These are phyloP conservation scores for Guyanaporus albipodus DNA, from an alignment of 768 basidiomycete species.

Conservation along the genomic window DNA sequence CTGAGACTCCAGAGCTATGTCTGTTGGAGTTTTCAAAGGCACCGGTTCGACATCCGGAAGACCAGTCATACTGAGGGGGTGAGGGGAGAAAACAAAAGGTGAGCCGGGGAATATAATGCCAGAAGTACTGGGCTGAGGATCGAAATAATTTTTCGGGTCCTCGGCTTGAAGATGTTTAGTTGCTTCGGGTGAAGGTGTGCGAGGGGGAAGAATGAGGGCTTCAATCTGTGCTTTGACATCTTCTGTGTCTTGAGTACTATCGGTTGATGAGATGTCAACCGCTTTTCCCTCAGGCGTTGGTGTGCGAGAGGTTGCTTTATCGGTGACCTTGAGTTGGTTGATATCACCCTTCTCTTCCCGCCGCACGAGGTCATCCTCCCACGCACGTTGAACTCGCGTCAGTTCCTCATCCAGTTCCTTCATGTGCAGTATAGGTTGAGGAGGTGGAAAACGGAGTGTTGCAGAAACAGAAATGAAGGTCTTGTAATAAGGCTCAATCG, in stretches of 20 bases:
- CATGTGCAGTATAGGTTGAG: constrained; percentile 84
- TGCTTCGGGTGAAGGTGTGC: constrained; percentile 38
- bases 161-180: constrained; percentile 26
- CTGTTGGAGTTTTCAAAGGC: constrained; percentile 55
- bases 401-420: constrained; percentile 81
- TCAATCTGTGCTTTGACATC: constrained; percentile 71
- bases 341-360: constrained; percentile 59
- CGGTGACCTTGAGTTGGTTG: constrained; percentile 11
- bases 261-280: constrained; percentile 2
- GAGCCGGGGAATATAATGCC: constrained; percentile 29
- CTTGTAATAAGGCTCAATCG: constrained; percentile 76
- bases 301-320: constrained; percentile 22
- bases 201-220: constrained; percentile 37
- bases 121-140: constrained; percentile 31
- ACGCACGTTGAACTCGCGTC: constrained; percentile 61
- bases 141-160: constrained; percentile 42
- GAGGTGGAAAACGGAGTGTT: constrained; percentile 87
- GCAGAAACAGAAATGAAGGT: constrained; percentile 95
- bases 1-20: constrained; percentile 73
- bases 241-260: constrained; percentile 31
- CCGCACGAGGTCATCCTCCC: constrained; percentile 84
- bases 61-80: constrained; percentile 23
- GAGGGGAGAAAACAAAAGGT: constrained; percentile 31
- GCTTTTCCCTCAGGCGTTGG: constrained; percentile 29
- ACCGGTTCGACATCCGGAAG: constrained; percentile 37